phyloP scores from a whole-genome alignment of 148 eudicot genomes.

The Amaranthus hypochondriacus region DNA sequence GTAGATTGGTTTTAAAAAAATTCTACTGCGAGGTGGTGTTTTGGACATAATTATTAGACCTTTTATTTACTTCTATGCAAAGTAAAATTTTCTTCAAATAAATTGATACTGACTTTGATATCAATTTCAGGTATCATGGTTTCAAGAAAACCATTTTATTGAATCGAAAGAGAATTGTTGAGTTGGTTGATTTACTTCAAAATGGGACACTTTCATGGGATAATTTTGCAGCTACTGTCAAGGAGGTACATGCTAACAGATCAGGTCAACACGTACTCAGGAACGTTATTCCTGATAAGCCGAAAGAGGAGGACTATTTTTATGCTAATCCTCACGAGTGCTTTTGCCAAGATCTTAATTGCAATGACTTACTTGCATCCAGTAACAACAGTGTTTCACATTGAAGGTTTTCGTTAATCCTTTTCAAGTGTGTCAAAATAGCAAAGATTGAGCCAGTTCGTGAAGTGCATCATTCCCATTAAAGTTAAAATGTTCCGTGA shows the following conservation, averaged over 20 bases:
- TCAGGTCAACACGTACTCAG: conserved; percentile 69
- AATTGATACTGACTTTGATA: not conserved
- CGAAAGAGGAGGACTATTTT: conserved; percentile 95
- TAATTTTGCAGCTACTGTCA: conserved; percentile 48
- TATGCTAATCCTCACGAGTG: conserved; percentile 93
- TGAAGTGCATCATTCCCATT: not conserved
- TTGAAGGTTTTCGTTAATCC: conserved; percentile 11
- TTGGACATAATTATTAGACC: too few relatives aligned
- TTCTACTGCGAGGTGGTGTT: too few relatives aligned
- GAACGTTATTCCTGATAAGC: conserved; percentile 61
- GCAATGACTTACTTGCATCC: conserved; percentile 37
- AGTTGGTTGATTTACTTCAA: conserved; percentile 63
- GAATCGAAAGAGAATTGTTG: conserved; percentile 63
- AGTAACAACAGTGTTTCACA: conserved; percentile 20
- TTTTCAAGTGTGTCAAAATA: not conserved
- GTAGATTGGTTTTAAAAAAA: too few relatives aligned
- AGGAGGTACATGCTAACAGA: conserved; percentile 48
- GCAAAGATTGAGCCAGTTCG: not conserved
- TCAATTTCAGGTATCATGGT: conserved; percentile 61
- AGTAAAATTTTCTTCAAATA: not conserved
- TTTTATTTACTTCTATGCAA: too few relatives aligned
- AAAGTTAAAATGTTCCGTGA: conserved; percentile 1
- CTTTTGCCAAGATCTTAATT: conserved; percentile 51
- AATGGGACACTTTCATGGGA: conserved; percentile 76
- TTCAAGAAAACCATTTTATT: conserved; percentile 65